Evolutionary conservation across 257 asterid genomes (phyloP).

Genomic region (Echites panduratus): DNA sequence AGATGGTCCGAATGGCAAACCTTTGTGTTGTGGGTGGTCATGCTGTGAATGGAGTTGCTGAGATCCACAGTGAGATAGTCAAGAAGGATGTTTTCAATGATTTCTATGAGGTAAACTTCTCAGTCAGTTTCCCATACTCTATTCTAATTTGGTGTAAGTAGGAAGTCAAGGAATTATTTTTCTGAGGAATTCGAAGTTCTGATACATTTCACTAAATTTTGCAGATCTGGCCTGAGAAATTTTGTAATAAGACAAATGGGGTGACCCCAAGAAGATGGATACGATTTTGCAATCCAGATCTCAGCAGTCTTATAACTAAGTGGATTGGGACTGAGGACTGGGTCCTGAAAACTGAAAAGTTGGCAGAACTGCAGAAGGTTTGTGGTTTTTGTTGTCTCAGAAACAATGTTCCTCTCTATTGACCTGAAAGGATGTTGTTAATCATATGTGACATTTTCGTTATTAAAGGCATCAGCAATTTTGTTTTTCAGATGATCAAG

Average conservation of each 20-base stretch:
- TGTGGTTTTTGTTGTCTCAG: neutral
- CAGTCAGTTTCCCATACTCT: neutral
- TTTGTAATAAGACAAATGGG: constrained; percentile 84
- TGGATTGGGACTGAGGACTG: constrained; percentile 74
- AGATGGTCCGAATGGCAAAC: constrained; percentile 83
- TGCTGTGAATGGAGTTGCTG: constrained; percentile 90
- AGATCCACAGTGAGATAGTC: constrained; percentile 77
- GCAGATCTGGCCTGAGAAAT: constrained; percentile 84
- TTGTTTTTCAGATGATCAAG: neutral
- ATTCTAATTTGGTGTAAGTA: constrained; percentile 5
- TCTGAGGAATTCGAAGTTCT: constrained; percentile 14
- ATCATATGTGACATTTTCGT: neutral
- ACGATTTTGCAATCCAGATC: constrained; percentile 67
- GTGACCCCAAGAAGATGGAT: constrained; percentile 93
- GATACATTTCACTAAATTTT: constrained; percentile 14
- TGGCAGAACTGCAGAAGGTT: constrained; percentile 70
- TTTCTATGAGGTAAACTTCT: constrained; percentile 56
- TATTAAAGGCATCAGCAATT: neutral
- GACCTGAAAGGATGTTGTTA: neutral
- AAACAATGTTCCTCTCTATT: neutral
- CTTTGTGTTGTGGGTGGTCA: constrained; percentile 85
- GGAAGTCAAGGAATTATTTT: neutral
- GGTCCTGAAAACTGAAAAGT: constrained; percentile 62
- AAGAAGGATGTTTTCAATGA: constrained; percentile 72
- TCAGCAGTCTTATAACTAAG: constrained; percentile 59